These are phyloP conservation scores for Periconia sp. DNA, from an alignment of 2,329 filamentous ascomycete genomes.

Conservation along the genomic window DNA sequence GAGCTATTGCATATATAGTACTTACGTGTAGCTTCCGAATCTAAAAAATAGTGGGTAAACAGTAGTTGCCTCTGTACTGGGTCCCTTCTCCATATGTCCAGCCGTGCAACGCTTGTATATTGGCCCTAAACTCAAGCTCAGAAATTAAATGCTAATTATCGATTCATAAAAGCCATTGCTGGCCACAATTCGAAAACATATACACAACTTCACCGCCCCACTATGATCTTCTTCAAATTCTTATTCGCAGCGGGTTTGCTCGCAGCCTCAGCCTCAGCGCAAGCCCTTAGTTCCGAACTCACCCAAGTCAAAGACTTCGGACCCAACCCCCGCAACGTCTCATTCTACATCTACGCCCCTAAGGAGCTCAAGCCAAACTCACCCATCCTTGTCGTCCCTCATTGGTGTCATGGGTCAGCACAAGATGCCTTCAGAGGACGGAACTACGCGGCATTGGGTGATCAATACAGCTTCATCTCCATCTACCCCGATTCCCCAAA, in stretches of 20 bases:
- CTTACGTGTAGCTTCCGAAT: too few relatives aligned
- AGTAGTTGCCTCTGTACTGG: too few relatives aligned
- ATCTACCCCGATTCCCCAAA: constrained; percentile 37
- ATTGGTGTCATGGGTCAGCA: constrained; percentile 38
- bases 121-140: neutral
- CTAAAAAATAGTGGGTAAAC: too few relatives aligned
- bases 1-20: too few relatives aligned
- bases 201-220: neutral
- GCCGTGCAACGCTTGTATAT: neutral
- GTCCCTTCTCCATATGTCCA: too few relatives aligned
- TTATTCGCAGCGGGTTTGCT: constrained; percentile 12
- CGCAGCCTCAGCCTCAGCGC: constrained; percentile 3
- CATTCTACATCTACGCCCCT: constrained; percentile 37
- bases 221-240: constrained; percentile 1
- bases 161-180: neutral
- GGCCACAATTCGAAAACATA: neutral
- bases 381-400: constrained; percentile 34
- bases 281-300: constrained; percentile 27
- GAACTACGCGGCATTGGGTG: constrained; percentile 31
- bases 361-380: constrained; percentile 28
- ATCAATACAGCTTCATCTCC: constrained; percentile 38
- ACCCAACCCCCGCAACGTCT: constrained; percentile 36
- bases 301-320: constrained; percentile 33
- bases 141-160: neutral
- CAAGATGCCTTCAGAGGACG: constrained; percentile 31